Percentiles rank a stretch among this genome's conserved stretches.
phyloP scores from a whole-genome alignment of 768 basidiomycete species.

The Boletus rubropictus region DNA sequence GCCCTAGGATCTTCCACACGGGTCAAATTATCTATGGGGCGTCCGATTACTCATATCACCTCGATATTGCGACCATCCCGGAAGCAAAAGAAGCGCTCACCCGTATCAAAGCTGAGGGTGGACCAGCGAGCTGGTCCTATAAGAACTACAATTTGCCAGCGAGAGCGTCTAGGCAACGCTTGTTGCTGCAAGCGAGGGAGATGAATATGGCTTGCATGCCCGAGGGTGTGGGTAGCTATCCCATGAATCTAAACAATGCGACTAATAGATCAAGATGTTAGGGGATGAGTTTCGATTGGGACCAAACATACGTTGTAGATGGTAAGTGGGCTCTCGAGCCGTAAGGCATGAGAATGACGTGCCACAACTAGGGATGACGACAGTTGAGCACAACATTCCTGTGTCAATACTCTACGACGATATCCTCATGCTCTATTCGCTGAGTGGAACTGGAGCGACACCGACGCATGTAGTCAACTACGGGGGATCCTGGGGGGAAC shows the following conservation, averaged over 20 bases:
- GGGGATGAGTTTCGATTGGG: slow-evolving; percentile 80
- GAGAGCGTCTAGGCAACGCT: slow-evolving; percentile 61
- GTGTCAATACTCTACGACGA: slow-evolving; percentile 63
- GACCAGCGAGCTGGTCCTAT: slow-evolving; percentile 64
- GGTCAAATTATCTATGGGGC: slow-evolving; percentile 51
- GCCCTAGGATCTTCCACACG: slow-evolving; percentile 68
- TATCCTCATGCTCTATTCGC: slow-evolving; percentile 52
- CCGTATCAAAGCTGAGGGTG: slow-evolving; percentile 69
- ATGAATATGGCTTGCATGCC: slow-evolving; percentile 68
- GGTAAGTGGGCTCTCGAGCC: slow-evolving; percentile 36
- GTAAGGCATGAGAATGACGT: not conserved
- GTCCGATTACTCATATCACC: slow-evolving; percentile 51
- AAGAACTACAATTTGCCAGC: slow-evolving; percentile 74
- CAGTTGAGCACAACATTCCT: slow-evolving; percentile 66
- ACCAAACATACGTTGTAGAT: slow-evolving; percentile 72
- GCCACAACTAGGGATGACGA: slow-evolving; percentile 57
- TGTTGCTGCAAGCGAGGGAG: slow-evolving; percentile 55
- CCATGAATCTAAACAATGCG: not conserved
- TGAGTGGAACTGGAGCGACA: slow-evolving; percentile 66
- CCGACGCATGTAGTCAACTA: slow-evolving; percentile 77
- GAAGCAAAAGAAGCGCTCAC: slow-evolving; percentile 63
- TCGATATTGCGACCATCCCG: slow-evolving; percentile 54
- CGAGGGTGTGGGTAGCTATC: slow-evolving; percentile 46
- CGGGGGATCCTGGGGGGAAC: slow-evolving; percentile 65
- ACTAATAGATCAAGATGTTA: slow-evolving; percentile 9